phyloP scores from a whole-genome alignment of 805 yeast species.

The Kazachstania martiniae region DNA sequence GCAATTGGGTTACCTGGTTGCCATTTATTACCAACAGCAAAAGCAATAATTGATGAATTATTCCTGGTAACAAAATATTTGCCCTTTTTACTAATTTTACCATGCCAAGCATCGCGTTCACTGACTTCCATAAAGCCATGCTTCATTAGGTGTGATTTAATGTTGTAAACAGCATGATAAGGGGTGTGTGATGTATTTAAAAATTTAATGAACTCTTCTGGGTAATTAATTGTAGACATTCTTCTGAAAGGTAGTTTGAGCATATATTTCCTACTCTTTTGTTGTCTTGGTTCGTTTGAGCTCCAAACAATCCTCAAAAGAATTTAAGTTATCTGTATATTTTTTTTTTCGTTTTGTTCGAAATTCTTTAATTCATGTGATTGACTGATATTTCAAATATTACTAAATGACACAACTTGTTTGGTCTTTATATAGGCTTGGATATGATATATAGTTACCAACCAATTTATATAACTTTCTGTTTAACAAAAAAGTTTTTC shows the following conservation, averaged over 20 bases:
- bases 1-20: slow-evolving; percentile 72
- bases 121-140: slow-evolving; percentile 67
- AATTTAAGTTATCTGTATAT: too few species aligned
- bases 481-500: slow-evolving; percentile 76
- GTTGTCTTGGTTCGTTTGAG: too few species aligned
- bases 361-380: too few species aligned
- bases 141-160: slow-evolving; percentile 39
- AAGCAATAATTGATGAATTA: slow-evolving; percentile 80
- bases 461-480: slow-evolving; percentile 67
- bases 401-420: too few species aligned
- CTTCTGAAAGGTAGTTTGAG: slow-evolving; percentile 19
- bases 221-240: slow-evolving; percentile 16
- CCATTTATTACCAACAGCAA: slow-evolving; percentile 67
- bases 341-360: too few species aligned
- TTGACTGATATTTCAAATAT: too few species aligned
- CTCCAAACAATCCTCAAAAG: too few species aligned
- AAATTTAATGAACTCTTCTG: slow-evolving; percentile 56
- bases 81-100: slow-evolving; percentile 39
- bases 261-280: slow-evolving; percentile 19
- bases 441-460: too few species aligned
- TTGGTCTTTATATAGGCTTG: too few species aligned
- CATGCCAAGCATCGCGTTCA: slow-evolving; percentile 66
- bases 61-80: slow-evolving; percentile 85
- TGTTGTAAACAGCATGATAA: slow-evolving; percentile 75
- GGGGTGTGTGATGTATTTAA: slow-evolving; percentile 88